Percentiles rank a stretch among this genome's conserved stretches.
Evolutionary conservation across 805 yeast genomes (phyloP).

Genomic region (Candida yuanshanica): DNA sequence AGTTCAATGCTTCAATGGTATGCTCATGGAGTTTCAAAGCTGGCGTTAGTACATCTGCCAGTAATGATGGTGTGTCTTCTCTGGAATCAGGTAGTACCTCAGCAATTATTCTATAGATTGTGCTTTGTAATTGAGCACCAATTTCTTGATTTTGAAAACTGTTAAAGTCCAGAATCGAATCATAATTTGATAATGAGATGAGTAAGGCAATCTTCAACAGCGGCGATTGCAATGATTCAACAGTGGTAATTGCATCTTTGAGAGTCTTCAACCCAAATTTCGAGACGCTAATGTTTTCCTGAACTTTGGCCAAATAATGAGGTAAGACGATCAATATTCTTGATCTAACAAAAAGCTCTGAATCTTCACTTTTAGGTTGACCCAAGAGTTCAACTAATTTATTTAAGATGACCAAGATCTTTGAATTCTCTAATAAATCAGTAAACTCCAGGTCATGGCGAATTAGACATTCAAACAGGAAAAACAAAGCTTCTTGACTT

Average conservation of each 20-base stretch:
- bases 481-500: constrained; percentile 41
- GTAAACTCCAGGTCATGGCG: neutral
- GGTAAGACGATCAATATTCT: constrained; percentile 52
- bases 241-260: constrained; percentile 16
- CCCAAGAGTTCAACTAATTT: constrained; percentile 7
- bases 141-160: constrained; percentile 20
- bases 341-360: constrained; percentile 37
- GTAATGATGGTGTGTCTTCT: constrained; percentile 72
- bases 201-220: constrained; percentile 30
- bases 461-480: constrained; percentile 45
- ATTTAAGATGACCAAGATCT: constrained; percentile 8
- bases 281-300: constrained; percentile 27
- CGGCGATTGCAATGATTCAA: constrained; percentile 26
- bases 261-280: constrained; percentile 27
- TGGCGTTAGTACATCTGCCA: constrained; percentile 63
- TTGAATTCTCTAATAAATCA: neutral
- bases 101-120: constrained; percentile 24
- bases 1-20: constrained; percentile 34
- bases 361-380: constrained; percentile 2
- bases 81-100: constrained; percentile 52
- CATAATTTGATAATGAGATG: constrained; percentile 49
- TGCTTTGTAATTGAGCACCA: constrained; percentile 12
- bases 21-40: constrained; percentile 43
- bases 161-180: constrained; percentile 28
- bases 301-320: constrained; percentile 48